phyloP scores from a whole-genome alignment of 495 filamentous ascomycete genomes.

The Aeminium ludgeri region DNA sequence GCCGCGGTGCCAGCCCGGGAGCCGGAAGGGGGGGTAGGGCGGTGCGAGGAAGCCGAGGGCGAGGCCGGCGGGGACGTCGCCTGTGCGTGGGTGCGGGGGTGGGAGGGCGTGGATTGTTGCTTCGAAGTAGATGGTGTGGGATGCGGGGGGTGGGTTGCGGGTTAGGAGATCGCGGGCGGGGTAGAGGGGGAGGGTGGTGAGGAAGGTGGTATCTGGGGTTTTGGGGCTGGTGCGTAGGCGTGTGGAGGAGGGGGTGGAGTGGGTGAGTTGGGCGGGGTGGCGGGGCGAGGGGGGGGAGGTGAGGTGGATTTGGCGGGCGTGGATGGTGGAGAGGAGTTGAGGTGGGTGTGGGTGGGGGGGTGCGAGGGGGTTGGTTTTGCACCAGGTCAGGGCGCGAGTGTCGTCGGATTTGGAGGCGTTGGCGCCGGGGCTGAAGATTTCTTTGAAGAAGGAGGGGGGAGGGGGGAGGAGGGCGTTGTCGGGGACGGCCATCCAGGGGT shows the following conservation, averaged over 20 bases:
- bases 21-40: slow-evolving; percentile 73
- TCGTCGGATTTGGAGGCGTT: slow-evolving; percentile 58
- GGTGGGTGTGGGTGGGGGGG: slow-evolving; percentile 32
- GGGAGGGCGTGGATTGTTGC: too few relatives aligned
- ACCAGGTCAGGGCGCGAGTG: slow-evolving; percentile 58
- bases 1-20: slow-evolving; percentile 82
- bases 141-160: slow-evolving; percentile 27
- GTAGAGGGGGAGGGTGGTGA: slow-evolving; percentile 62
- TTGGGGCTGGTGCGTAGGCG: slow-evolving; percentile 16
- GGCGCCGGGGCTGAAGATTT: slow-evolving; percentile 48
- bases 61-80: slow-evolving; percentile 40
- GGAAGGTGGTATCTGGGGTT: slow-evolving; percentile 36
- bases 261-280: too few relatives aligned
- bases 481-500: slow-evolving; percentile 68
- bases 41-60: slow-evolving; percentile 63
- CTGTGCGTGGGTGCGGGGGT: slow-evolving; percentile 11
- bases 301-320: slow-evolving; percentile 30
- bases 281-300: slow-evolving; percentile 27
- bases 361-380: slow-evolving; percentile 43
- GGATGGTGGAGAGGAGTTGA: slow-evolving; percentile 28
- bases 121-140: slow-evolving; percentile 72
- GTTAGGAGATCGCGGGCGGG: too few relatives aligned
- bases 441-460: slow-evolving; percentile 54
- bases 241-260: too few relatives aligned
- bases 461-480: slow-evolving; percentile 71